Evolutionary conservation across 2,329 filamentous ascomycete species (phyloP).

Genomic region (Drechslerella dactyloides): DNA sequence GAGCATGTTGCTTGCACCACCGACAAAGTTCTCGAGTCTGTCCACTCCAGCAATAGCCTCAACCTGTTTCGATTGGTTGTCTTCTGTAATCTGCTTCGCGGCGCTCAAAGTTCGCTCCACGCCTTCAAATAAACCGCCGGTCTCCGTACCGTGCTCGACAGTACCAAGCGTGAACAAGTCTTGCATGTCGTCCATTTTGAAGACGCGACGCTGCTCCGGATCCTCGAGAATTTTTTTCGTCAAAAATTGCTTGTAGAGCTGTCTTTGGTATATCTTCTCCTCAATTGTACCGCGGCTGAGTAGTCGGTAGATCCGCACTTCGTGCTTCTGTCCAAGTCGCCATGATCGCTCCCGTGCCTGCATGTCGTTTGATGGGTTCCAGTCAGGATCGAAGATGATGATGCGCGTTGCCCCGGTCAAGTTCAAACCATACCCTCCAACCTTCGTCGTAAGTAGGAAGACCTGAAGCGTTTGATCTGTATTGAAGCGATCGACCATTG

Average conservation of each 20-base stretch:
- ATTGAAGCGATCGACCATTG: constrained; percentile 92
- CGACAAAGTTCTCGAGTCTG: constrained; percentile 68
- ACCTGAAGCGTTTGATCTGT: constrained; percentile 77
- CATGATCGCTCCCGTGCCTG: constrained; percentile 95
- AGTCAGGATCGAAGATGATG: constrained; percentile 98
- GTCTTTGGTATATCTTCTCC: constrained; percentile 98
- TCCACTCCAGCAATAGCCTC: constrained; percentile 67
- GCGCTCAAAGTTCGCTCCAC: constrained; percentile 74
- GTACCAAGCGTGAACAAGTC: constrained; percentile 84
- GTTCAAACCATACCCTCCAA: constrained; percentile 91
- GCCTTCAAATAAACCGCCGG: constrained; percentile 84
- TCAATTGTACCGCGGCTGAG: constrained; percentile 98
- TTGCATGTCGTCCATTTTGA: constrained; percentile 78
- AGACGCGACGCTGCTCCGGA: constrained; percentile 88
- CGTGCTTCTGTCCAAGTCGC: constrained; percentile 91
- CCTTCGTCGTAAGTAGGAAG: constrained; percentile 93
- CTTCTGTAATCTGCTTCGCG: constrained; percentile 53
- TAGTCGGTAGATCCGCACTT: constrained; percentile 95
- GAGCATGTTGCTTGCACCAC: constrained; percentile 25
- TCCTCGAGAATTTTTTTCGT: constrained; percentile 96
- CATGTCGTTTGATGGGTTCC: constrained; percentile 89
- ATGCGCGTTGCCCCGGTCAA: constrained; percentile 93
- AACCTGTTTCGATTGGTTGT: constrained; percentile 56
- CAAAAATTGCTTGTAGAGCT: constrained; percentile 98
- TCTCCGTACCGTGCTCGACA: constrained; percentile 75